Base-by-base conservation (phyloP, 192 early-diverging fungal species). In the Dissophora ornata region DNA sequence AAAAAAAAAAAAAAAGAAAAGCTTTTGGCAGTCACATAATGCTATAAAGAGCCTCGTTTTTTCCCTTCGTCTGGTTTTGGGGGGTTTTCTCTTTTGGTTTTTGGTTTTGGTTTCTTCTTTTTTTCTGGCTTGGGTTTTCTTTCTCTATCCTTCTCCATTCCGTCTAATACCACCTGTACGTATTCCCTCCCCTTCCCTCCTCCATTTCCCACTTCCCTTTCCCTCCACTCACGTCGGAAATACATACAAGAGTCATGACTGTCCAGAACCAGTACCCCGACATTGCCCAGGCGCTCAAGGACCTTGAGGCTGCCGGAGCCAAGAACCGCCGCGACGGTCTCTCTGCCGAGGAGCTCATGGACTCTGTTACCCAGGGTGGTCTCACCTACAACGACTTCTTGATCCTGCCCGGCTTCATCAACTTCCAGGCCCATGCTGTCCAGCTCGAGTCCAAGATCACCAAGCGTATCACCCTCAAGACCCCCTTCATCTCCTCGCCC, bases 301-400 rank as follows among this genome's bases (percentile, higher is more conserved):
- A 77, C 51, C 73, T 77, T 53, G 65, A 77, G 49, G 49, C 63
- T 42, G 57, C 51, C 53, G 61, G 69, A 38, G 25, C 24, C 64
- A 77, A 67, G 64, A 67, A 57, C 65, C 64, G 65, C 25, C 73
- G 73, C 59, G 97, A 99, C 84, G 97, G 97, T 19, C 87, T 97
- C 54, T 84, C 94, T 16, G 93, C 88, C 45, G 85, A 84, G 62
- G 88, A 96, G 71, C 83, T 99, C 32, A 90, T 99, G 69, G 92
- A 97, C 79, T 87, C 89, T 58, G 71, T 87, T 60, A 62, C 84
- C 25, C 88, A 88, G 38, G 95, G 95, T 63, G 97, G 97, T 26
- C 84, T 99, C 61, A 99, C 97, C 57, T 99, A 99, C 89, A 99
- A 97, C 85, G 97, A 99, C 84, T 96, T 99, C 65, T 82, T 99